Base-by-base conservation (phyloP, 768 basidiomycete genomes). In the Pulveroboletus sp. region DNA sequence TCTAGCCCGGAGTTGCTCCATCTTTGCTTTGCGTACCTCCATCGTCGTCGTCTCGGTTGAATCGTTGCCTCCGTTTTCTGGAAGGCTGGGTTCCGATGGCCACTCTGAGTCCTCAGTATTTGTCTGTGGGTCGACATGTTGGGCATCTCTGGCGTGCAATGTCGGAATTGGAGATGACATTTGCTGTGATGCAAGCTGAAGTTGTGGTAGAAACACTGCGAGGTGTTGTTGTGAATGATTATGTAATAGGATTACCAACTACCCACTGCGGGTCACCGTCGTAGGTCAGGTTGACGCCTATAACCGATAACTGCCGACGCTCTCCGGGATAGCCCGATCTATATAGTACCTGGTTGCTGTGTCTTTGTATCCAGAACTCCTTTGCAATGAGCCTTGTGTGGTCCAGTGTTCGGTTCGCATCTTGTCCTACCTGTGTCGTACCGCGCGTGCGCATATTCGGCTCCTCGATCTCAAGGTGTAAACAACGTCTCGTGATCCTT, bases 21-120 rank as follows among this genome's bases (percentile, higher is more conserved):
- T 69, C 72, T 87, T 93, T 17, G 78, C 81, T 66, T 83, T 83
- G 50, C 91, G 73, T 57, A 87, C 87, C 47, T 86, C 83, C 76
- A 88, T 75, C 0, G 80, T 78, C 62, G 75, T 24, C 21, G 50
- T 35, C 9, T 54, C 55, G 46, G 54, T 38, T 5, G 58, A 39
- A 24, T 50, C 50, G 45, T 57, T 46, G 46, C 51, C 58, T 33
- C 55, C 57, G 57, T 49, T 55, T 43, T 56, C 55, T 1, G 28
- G 55, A 56, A 39, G 24, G 7, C 6, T 7, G 50, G 57, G 55
- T 63, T 21, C 21, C 21, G 58, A 62, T 11, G 62, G 58, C 40
- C 66, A 65, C n/a, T 66, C 61, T 1, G 56, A 58, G 8, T 60
- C 65, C 18, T 67, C 67, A 0, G 49, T 48, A n/a, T 59, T 60